Percentiles rank a stretch among this genome's conserved stretches.
Evolutionary conservation across 1,284 basidiomycete species (phyloP).

Genomic region (Trametes polyzona): DNA sequence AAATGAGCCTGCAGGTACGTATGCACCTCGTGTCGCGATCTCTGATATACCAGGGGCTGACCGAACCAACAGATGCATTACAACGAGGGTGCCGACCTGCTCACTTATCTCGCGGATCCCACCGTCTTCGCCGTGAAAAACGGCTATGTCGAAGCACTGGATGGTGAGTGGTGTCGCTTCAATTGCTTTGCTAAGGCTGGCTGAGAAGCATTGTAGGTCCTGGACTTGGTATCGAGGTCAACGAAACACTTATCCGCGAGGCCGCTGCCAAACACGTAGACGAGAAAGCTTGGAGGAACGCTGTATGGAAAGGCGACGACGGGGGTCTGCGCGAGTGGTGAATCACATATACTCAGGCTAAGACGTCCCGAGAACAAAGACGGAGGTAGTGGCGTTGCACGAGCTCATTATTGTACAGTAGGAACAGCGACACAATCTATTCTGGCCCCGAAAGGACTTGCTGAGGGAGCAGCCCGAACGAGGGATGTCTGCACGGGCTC

Average conservation of each 20-base stretch:
- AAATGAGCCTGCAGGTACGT: slow-evolving; percentile 66
- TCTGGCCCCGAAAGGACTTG: slow-evolving; percentile 29
- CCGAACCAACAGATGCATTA: slow-evolving; percentile 81
- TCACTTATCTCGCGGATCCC: slow-evolving; percentile 65
- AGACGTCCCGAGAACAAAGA: not conserved
- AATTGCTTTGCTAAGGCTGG: not conserved
- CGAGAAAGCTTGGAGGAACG: slow-evolving; percentile 60
- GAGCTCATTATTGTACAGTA: not conserved
- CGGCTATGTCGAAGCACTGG: slow-evolving; percentile 60
- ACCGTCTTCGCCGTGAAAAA: slow-evolving; percentile 64
- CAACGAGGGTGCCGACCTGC: slow-evolving; percentile 71
- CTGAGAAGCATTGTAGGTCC: slow-evolving; percentile 43
- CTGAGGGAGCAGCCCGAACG: slow-evolving; percentile 23
- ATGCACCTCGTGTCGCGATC: not conserved
- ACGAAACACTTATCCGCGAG: slow-evolving; percentile 66
- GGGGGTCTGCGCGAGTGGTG: slow-evolving; percentile 60
- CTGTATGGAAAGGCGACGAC: slow-evolving; percentile 61
- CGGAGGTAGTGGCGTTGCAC: not conserved
- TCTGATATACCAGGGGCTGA: not conserved
- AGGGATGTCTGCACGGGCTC: slow-evolving; percentile 26
- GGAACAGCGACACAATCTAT: not conserved
- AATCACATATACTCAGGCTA: not conserved
- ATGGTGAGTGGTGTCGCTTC: slow-evolving; percentile 39
- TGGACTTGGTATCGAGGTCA: slow-evolving; percentile 72
- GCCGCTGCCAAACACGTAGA: slow-evolving; percentile 42